Base-by-base conservation (phyloP, 2,329 filamentous ascomycete genomes). In the Fonsecaea monophora region DNA sequence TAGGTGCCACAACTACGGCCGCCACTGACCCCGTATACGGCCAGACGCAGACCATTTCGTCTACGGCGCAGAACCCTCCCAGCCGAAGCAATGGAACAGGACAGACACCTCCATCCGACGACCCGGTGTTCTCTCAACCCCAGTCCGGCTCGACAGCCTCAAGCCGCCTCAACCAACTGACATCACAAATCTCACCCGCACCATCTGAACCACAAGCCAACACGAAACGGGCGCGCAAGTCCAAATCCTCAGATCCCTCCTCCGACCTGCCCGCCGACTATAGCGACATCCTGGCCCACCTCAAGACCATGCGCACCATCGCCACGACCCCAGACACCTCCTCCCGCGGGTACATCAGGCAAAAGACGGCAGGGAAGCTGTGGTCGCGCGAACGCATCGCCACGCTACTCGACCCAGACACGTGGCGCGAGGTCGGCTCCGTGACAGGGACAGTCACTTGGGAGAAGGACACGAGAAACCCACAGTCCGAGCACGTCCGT, bases 341-440 rank as follows among this genome's bases (percentile, higher is more conserved):
- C 4, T 84, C 84, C 63, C 79, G 83, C 69, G 87, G 87, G 35
- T 89, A 89, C 69, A 75, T 85, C 18, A 83, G 85, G 2, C 87
- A 90, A 74, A 88, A 88, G 71, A 80, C 86, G 75, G 83, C 86
- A 3, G 87, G 87, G 2, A 90, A 90, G 74, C 80, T 90, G 18
- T 89, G 87, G 86, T 87, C 89, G 0, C 82, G 87, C 32, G 87
- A 90, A 73, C 81, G 87, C 3, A 84, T 89, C 30, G 80, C 85
- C 4, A 78, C 82, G 32, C 78, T 90, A 15, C 79, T 89, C 12
- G 87, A 89, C 66, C 71, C 77, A 1, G 82, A 79, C 3, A 84
- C 80, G 25, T 88, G 89, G 69, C 78, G 80, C 21, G 87, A 89
- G 75, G 82, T 89, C 9, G 87, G 87, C 0, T 87, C 84, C 53